Conservation (phyloP, 2,329 filamentous ascomycete genomes). For the Penicillium digitatum region DNA sequence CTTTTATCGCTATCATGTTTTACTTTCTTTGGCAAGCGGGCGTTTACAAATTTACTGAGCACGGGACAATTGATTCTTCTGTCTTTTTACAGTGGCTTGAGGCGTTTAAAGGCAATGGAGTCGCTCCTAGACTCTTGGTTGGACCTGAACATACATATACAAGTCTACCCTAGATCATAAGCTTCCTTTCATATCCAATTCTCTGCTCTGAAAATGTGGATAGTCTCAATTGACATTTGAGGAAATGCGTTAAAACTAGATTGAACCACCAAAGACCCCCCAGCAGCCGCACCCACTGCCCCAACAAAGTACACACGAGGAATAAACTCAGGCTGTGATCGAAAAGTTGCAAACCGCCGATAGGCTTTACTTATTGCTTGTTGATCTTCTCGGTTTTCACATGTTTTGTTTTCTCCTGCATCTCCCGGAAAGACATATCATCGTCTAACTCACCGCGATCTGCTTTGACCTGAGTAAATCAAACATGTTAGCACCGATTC, state of each 20-base stretch:
- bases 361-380: conserved; percentile 2
- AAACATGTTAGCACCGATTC: neutral
- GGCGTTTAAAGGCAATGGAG: neutral
- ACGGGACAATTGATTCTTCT: neutral
- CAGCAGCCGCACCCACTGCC: neutral
- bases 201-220: neutral
- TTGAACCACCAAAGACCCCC: neutral
- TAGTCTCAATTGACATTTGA: conserved; percentile 1
- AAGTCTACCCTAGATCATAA: neutral
- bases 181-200: neutral
- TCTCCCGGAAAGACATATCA: conserved; percentile 43
- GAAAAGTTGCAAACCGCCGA: neutral
- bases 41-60: conserved; percentile 10
- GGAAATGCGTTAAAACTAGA: neutral
- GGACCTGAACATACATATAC: neutral
- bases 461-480: conserved; percentile 50
- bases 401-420: conserved; percentile 60
- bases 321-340: neutral
- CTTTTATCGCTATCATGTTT: neutral
- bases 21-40: conserved; percentile 17
- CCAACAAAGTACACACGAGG: neutral
- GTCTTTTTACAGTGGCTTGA: neutral
- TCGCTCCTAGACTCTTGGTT: neutral
- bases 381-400: conserved; percentile 14
- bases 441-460: conserved; percentile 51